phyloP scores from a whole-genome alignment of 148 eudicot species.

The Euryodendron excelsum region DNA sequence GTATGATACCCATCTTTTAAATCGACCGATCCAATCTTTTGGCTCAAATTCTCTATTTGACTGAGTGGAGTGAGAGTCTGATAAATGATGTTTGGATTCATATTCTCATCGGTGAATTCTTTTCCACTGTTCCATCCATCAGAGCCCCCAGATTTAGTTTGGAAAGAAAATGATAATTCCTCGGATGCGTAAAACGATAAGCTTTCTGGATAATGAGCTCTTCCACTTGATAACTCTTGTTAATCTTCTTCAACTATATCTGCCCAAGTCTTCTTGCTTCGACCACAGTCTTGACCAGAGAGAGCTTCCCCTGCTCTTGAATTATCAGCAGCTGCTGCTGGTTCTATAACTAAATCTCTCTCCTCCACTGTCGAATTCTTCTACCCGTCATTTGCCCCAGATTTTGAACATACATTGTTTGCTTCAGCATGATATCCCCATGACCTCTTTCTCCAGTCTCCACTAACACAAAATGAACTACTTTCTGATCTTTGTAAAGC shows the following conservation, averaged over 20 bases:
- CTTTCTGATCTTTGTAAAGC: not conserved
- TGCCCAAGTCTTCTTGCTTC: constrained; percentile 66
- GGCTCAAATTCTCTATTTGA: constrained; percentile 22
- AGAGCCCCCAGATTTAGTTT: too few species aligned
- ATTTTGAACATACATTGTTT: not conserved
- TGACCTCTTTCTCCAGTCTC: constrained; percentile 12
- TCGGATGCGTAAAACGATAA: too few species aligned
- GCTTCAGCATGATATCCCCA: not conserved
- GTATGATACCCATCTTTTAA: constrained; percentile 22
- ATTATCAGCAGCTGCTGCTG: too few species aligned
- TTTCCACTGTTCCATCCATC: not conserved
- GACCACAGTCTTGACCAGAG: too few species aligned
- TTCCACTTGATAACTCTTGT: constrained; percentile 6
- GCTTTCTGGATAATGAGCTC: not conserved
- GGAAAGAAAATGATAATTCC: too few species aligned
- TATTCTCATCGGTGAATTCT: constrained; percentile 30
- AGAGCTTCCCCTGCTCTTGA: too few species aligned
- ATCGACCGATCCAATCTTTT: constrained; percentile 17
- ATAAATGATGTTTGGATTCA: constrained; percentile 21
- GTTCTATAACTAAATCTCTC: too few species aligned
- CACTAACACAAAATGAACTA: not conserved
- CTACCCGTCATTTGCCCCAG: too few species aligned
- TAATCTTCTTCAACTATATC: constrained; percentile 86
- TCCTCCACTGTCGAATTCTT: too few species aligned
- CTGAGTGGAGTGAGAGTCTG: constrained; percentile 9